Conservation (phyloP, 2,329 filamentous ascomycete species). For the Diplodia seriata region DNA sequence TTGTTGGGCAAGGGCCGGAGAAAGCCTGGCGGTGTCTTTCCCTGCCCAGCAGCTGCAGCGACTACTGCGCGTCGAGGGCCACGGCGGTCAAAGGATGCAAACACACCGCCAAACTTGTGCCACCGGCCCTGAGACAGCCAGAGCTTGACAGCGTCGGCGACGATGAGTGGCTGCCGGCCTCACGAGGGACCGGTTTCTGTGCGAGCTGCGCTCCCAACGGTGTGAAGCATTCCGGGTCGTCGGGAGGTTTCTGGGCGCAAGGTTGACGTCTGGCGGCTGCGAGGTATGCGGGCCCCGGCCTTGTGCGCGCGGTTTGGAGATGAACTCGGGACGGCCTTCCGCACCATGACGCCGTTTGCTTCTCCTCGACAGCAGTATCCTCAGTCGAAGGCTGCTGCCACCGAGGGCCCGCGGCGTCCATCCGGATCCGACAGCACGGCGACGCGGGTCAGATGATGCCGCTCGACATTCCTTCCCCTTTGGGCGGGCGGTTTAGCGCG, state of each 20-base stretch:
- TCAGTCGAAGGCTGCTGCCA: conserved; percentile 5
- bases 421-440: conserved; percentile 16
- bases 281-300: conserved; percentile 14
- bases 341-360: conserved; percentile 23
- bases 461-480: conserved; percentile 22
- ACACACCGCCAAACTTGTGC: conserved; percentile 30
- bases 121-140: conserved; percentile 27
- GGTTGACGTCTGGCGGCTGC: conserved; percentile 21
- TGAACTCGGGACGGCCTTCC: conserved; percentile 21
- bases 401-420: not conserved
- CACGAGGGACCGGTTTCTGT: conserved; percentile 16
- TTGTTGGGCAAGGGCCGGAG: conserved; percentile 16
- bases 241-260: conserved; percentile 24
- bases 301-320: not conserved
- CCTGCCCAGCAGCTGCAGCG: conserved; percentile 16
- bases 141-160: conserved; percentile 25
- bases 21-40: conserved; percentile 13
- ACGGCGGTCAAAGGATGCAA: conserved; percentile 29
- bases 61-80: conserved; percentile 24
- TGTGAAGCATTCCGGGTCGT: conserved; percentile 32
- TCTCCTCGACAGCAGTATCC: conserved; percentile 14
- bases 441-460: conserved; percentile 21
- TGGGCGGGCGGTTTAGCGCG: conserved; percentile 4
- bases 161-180: conserved; percentile 24
- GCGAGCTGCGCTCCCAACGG: conserved; percentile 20